Evolutionary conservation across 345 rosid species (phyloP), one percentile per base, ranked within the genome.

Genomic region (Hypericum androsaemum): DNA sequence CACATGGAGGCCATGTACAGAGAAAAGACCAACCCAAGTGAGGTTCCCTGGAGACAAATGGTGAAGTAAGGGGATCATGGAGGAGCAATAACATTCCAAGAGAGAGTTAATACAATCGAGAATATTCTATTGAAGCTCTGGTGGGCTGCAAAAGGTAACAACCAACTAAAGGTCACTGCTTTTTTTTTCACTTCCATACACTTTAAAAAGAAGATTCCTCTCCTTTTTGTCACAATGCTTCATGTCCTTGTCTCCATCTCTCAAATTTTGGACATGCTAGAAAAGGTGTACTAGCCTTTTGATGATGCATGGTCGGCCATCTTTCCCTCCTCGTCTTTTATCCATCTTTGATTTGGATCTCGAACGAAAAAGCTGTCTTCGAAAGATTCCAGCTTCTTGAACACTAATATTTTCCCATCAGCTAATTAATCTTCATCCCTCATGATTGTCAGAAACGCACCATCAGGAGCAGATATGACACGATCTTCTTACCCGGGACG

Each of bases 181-280:
- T 39, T 51, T 43, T 59, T 32, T 65, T 56, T 16, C 50, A 42
- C 65, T 64, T 22, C 43, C 56, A 38, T 52, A 46, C 10, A 43
- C 42, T 39, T 41, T 32, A 47, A 52, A 66, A 50, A 54, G 59
- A 60, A 71, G 79, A 80, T 80, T 78, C 79, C 75, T 53, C 57
- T 67, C 63, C 59, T 68, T 65, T 80, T 65, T 80, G 73, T 78
- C 74, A 54, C 57, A 52, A 48, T 49, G 72, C 58, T 39, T 49
- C 47, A 37, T 57, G 52, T 52, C 66, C 58, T 66, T 74, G 68
- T 73, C 76, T 62, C 66, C 74, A 53, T 57, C 62, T 67, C 60
- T 15, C 52, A 58, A 39, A 8, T 53, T 40, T 59, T 40, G 7
- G 9, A 16, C 10, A 41, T 42, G 7, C 22, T 43, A 58, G 15